Conservation (phyloP, 257 asterid genomes). For the Solanum arcanum region DNA sequence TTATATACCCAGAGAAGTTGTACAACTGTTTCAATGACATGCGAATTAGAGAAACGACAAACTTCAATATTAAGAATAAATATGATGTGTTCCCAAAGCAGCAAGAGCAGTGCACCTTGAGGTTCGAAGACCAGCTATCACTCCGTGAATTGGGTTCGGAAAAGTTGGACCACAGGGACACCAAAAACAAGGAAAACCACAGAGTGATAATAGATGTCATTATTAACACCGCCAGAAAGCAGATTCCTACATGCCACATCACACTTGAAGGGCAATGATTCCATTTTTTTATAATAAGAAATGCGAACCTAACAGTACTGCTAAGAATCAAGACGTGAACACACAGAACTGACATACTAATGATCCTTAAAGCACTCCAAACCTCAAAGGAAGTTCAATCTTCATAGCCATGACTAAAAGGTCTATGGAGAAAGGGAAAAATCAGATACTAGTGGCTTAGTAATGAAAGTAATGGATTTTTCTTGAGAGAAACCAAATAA, state of each 20-base stretch:
- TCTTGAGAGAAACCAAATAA: not conserved
- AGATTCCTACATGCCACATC: not conserved
- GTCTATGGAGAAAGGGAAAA: not conserved
- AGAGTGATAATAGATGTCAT: not conserved
- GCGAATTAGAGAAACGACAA: not conserved
- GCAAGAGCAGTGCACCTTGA: not conserved
- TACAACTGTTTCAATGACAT: not conserved
- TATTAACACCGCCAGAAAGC: not conserved
- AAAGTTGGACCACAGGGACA: not conserved
- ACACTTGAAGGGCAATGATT: not conserved
- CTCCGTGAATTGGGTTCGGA: not conserved
- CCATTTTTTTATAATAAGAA: not conserved
- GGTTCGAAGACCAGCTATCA: not conserved
- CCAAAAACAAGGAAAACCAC: not conserved
- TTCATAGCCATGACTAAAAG: not conserved
- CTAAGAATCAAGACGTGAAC: not conserved
- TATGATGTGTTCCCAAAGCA: not conserved
- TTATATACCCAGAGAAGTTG: not conserved
- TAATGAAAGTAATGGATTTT: not conserved
- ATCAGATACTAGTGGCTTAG: not conserved
- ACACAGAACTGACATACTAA: not conserved
- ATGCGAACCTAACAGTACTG: not conserved
- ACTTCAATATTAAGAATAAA: not conserved
- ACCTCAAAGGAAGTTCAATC: not conserved
- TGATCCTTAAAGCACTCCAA: not conserved